Percentiles rank a stretch among this genome's conserved stretches.
These are phyloP conservation scores for Cyphellophora europaea DNA, from an alignment of 2,329 filamentous ascomycete species.

Conservation along the genomic window DNA sequence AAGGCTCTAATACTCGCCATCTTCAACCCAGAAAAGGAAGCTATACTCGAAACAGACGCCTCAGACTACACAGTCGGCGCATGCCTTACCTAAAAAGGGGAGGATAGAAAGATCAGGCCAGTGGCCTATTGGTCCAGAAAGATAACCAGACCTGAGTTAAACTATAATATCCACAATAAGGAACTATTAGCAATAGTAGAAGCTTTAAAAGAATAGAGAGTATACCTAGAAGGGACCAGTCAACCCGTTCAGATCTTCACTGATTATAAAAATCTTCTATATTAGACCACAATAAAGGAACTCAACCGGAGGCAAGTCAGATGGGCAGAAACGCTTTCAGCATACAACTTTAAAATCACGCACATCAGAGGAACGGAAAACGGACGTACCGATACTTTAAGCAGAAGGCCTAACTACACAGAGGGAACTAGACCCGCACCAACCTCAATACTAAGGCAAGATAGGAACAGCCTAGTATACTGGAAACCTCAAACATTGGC, in stretches of 20 bases:
- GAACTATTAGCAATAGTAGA: constrained; percentile 14
- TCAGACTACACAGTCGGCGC: constrained; percentile 12
- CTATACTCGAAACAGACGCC: constrained; percentile 16
- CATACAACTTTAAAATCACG: constrained; percentile 20
- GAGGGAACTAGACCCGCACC: too few relatives aligned
- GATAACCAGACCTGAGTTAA: constrained; percentile 2
- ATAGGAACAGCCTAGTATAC: too few relatives aligned
- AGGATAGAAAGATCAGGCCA: constrained; percentile 4
- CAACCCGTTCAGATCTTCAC: constrained; percentile 3
- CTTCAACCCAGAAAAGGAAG: constrained; percentile 10
- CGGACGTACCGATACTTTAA: too few relatives aligned
- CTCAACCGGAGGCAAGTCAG: constrained; percentile 20
- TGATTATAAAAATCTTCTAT: constrained; percentile 21
- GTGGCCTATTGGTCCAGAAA: constrained; percentile 5
- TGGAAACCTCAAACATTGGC: too few relatives aligned
- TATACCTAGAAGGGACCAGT: constrained; percentile 15
- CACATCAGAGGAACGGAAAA: constrained; percentile 11
- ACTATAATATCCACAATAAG: constrained; percentile 5
- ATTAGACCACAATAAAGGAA: constrained; percentile 20
- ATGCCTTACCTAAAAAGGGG: constrained; percentile 12
- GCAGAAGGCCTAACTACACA: too few relatives aligned
- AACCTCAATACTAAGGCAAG: too few relatives aligned
- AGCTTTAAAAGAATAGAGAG: constrained; percentile 19
- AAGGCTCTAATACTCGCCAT: constrained; percentile 10
- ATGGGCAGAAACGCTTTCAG: constrained; percentile 18